Evolutionary conservation across 2,329 filamentous ascomycete species (phyloP).

Genomic region (Diaporthe batatas): DNA sequence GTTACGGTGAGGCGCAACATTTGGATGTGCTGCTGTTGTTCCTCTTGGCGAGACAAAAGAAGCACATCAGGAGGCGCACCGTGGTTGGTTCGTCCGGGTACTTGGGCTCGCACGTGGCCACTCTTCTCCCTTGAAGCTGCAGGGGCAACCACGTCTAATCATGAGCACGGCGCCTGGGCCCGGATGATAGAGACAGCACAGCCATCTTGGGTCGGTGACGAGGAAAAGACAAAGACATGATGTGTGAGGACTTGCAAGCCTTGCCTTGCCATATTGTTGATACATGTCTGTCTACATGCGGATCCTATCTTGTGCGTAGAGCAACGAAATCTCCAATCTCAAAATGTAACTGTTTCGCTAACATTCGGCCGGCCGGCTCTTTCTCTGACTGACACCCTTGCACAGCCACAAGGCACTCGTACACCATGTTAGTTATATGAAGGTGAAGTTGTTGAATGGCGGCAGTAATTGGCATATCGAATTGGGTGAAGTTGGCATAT

Average conservation of each 20-base stretch:
- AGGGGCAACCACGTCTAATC: background rate
- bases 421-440: background rate
- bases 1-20: background rate
- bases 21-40: background rate
- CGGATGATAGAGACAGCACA: background rate
- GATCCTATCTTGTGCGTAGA: too few relatives aligned
- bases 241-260: background rate
- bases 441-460: background rate
- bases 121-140: background rate
- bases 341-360: too few relatives aligned
- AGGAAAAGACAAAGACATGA: background rate
- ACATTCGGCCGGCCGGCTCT: background rate
- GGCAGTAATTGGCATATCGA: conserved; percentile 21
- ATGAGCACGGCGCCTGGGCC: background rate
- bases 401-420: background rate
- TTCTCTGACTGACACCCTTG: background rate
- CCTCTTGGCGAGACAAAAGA: background rate
- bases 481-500: conserved; percentile 20
- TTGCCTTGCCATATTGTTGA: too few relatives aligned
- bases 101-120: background rate
- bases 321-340: too few relatives aligned
- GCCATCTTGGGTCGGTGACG: background rate
- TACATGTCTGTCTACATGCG: too few relatives aligned
- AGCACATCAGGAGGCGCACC: background rate
- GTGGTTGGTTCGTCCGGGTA: background rate